A percentile compares a stretch with the other conserved stretches of the same genome.
These are phyloP conservation scores for Acanthamoeba lenticulata DNA, from an alignment of 208 protist genomes.

Conservation along the genomic window DNA sequence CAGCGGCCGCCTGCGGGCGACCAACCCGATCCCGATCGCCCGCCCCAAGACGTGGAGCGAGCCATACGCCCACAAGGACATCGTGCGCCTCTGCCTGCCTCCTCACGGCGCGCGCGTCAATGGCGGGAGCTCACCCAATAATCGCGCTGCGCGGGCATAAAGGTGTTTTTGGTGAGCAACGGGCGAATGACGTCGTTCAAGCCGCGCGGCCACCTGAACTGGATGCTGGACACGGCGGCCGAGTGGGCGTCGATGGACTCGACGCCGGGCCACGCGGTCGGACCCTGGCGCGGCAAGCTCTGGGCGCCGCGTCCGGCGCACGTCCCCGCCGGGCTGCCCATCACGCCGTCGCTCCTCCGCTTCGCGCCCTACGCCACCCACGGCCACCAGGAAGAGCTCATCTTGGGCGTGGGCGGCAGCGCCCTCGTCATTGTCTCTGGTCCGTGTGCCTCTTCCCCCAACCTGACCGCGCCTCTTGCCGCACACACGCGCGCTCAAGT, in stretches of 20 bases:
- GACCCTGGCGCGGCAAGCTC: neutral
- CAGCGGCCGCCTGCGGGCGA: neutral
- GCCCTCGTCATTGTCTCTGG: constrained; percentile 48
- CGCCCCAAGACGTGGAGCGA: neutral
- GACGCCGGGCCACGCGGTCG: neutral
- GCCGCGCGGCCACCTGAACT: constrained; percentile 57
- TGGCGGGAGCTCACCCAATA: no score
- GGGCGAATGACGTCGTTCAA: constrained; percentile 69
- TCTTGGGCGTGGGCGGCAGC: constrained; percentile 68
- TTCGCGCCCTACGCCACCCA: constrained; percentile 31
- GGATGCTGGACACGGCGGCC: constrained; percentile 64
- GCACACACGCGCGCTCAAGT: no score
- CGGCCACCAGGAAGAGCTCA: constrained; percentile 8
- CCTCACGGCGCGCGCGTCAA: no score
- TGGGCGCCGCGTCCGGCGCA: constrained; percentile 9
- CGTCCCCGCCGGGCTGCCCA: constrained; percentile 27
- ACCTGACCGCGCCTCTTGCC: no score
- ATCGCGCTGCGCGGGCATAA: neutral
- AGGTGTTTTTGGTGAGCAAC: constrained; percentile 72
- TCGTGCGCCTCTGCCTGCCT: neutral
- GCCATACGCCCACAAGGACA: neutral
- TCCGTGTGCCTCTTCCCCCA: no score
- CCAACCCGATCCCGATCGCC: neutral
- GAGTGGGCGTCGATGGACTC: constrained; percentile 66
- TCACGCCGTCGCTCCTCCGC: constrained; percentile 8